Conservation (phyloP, 208 protist species). For the Trypanosoma grayi region DNA sequence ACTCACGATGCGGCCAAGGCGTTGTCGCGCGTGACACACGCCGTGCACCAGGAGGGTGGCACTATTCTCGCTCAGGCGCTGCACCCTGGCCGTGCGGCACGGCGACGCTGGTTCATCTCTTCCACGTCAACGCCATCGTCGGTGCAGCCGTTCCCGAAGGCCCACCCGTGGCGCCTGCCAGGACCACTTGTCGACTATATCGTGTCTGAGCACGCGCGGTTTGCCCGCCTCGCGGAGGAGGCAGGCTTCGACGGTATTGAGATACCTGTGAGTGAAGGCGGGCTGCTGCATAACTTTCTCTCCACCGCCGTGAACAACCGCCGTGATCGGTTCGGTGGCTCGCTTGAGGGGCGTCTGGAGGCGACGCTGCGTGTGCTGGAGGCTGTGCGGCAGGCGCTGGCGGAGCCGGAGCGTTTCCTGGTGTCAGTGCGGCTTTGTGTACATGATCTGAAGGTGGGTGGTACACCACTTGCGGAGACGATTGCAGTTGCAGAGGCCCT, state of each 20-base stretch:
- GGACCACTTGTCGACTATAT: conserved; percentile 59
- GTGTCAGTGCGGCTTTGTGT: conserved; percentile 91
- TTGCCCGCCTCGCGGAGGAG: conserved; percentile 87
- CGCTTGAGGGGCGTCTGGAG: conserved; percentile 83
- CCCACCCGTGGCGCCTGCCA: conserved; percentile 58
- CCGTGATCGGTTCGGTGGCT: conserved; percentile 77
- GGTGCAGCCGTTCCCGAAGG: conserved; percentile 60
- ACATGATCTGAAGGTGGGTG: conserved; percentile 87
- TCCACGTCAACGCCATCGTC: conserved; percentile 49
- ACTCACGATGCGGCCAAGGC: conserved; percentile 69
- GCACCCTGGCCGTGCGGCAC: conserved; percentile 84
- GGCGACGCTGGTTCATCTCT: conserved; percentile 50
- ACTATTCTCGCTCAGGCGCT: conserved; percentile 92
- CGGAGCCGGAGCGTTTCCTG: conserved; percentile 67
- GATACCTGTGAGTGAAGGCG: conserved; percentile 92
- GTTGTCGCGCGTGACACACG: conserved; percentile 75
- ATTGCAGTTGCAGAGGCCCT: conserved; percentile 70
- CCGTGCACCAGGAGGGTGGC: conserved; percentile 84
- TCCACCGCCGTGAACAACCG: conserved; percentile 86
- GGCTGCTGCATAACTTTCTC: conserved; percentile 94
- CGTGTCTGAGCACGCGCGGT: conserved; percentile 83
- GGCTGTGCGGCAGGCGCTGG: conserved; percentile 40
- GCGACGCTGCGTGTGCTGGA: conserved; percentile 86
- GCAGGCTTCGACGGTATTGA: conserved; percentile 96
- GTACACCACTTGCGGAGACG: conserved; percentile 84